phyloP scores from a whole-genome alignment of 495 filamentous ascomycete species.

The Monascus purpureus region DNA sequence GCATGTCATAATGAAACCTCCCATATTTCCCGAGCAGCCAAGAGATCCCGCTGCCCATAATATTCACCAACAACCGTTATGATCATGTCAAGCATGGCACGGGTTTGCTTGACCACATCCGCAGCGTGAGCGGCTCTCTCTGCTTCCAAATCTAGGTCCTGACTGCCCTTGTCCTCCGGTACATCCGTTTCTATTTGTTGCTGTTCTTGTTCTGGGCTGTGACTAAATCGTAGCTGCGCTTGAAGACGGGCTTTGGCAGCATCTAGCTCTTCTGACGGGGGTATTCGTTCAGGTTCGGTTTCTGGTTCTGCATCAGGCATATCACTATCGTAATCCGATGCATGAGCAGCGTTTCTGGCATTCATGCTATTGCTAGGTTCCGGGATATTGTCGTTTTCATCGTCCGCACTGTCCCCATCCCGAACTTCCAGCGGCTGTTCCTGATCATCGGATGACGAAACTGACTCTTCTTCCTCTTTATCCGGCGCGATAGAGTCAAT shows the following conservation, averaged over 20 bases:
- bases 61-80: constrained; percentile 78
- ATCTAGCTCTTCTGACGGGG: constrained; percentile 27
- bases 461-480: not conserved
- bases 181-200: not conserved
- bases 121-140: constrained; percentile 6
- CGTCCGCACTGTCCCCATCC: too few species aligned
- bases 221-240: constrained; percentile 22
- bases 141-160: constrained; percentile 4
- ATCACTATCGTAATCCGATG: not conserved
- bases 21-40: constrained; percentile 52
- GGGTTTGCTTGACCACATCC: constrained; percentile 16
- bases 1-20: not conserved
- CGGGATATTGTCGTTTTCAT: too few species aligned
- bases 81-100: constrained; percentile 72
- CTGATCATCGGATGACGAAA: too few species aligned
- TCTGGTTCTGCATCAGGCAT: not conserved
- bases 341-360: too few species aligned
- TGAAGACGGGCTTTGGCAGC: constrained; percentile 46
- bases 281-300: constrained; percentile 5
- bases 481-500: too few species aligned
- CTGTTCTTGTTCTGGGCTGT: constrained; percentile 2
- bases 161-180: constrained; percentile 2
- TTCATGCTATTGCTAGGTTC: too few species aligned
- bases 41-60: constrained; percentile 79
- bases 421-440: too few species aligned